phyloP scores from a whole-genome alignment of 805 yeast genomes.

The Candida gorgasii region DNA sequence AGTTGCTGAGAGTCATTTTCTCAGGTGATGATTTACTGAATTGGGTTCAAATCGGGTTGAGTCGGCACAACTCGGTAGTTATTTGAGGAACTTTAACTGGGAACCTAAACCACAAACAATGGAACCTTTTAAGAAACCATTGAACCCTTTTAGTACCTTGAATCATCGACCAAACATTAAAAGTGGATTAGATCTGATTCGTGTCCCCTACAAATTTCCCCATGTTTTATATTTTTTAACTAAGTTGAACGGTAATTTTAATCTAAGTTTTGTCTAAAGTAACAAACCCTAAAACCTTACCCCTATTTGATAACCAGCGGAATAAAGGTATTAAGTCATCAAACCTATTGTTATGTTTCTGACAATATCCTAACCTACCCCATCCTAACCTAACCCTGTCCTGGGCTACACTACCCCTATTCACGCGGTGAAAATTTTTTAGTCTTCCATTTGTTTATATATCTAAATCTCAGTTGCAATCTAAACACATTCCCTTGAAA shows the following conservation, averaged over 20 bases:
- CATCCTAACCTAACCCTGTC: not conserved
- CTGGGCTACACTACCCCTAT: too few species aligned
- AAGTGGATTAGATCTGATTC: too few species aligned
- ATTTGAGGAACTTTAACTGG: not conserved
- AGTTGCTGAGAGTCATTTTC: not conserved
- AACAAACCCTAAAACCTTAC: not conserved
- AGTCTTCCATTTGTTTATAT: constrained; percentile 2
- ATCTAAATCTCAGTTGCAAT: not conserved
- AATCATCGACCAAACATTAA: too few species aligned
- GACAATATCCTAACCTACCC: not conserved
- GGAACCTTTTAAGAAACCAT: too few species aligned
- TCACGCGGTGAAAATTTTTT: constrained; percentile 7
- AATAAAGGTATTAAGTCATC: too few species aligned
- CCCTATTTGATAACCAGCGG: too few species aligned
- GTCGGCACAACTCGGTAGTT: too few species aligned
- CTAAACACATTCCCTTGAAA: not conserved
- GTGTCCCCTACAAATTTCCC: not conserved
- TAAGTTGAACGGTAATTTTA: too few species aligned
- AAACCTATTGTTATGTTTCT: too few species aligned
- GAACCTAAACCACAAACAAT: too few species aligned
- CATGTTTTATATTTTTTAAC: not conserved
- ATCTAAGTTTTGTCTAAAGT: not conserved
- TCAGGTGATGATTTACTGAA: not conserved
- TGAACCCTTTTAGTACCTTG: too few species aligned
- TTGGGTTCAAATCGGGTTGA: not conserved